phyloP scores from a whole-genome alignment of 805 yeast genomes.

The Teunomyces cretensis region DNA sequence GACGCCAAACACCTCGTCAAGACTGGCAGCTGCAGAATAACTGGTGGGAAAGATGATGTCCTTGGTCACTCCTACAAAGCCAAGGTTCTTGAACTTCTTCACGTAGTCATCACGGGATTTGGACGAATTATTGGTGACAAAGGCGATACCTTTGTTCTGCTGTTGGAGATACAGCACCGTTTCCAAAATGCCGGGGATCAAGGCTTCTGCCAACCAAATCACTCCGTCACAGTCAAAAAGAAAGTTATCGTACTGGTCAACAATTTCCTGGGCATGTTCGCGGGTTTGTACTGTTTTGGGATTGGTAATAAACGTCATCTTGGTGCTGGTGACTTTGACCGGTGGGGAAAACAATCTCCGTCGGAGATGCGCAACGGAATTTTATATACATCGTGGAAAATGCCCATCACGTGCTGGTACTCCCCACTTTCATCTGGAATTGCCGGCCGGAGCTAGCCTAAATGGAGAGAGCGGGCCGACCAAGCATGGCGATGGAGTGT shows the following conservation, averaged over 20 bases:
- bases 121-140: slow-evolving; percentile 41
- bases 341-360: no score
- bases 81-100: slow-evolving; percentile 30
- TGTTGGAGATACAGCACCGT: slow-evolving; percentile 22
- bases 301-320: neutral
- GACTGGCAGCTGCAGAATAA: slow-evolving; percentile 33
- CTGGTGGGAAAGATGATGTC: slow-evolving; percentile 36
- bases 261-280: slow-evolving; percentile 18
- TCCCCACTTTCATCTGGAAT: neutral
- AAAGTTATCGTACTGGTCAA: slow-evolving; percentile 35
- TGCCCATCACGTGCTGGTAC: neutral
- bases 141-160: slow-evolving; percentile 27
- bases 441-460: no score
- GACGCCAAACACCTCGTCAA: slow-evolving; percentile 14
- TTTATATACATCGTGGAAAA: neutral
- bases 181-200: slow-evolving; percentile 33
- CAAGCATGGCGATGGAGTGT: no score
- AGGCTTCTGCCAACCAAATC: slow-evolving; percentile 36
- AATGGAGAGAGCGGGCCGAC: no score
- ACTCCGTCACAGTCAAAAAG: slow-evolving; percentile 46
- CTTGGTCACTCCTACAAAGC: slow-evolving; percentile 26
- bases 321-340: neutral
- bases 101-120: slow-evolving; percentile 34
- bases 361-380: neutral
- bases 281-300: slow-evolving; percentile 7